Evolutionary conservation across 345 rosid species (phyloP).

Genomic region (Lagerstroemia speciosa): DNA sequence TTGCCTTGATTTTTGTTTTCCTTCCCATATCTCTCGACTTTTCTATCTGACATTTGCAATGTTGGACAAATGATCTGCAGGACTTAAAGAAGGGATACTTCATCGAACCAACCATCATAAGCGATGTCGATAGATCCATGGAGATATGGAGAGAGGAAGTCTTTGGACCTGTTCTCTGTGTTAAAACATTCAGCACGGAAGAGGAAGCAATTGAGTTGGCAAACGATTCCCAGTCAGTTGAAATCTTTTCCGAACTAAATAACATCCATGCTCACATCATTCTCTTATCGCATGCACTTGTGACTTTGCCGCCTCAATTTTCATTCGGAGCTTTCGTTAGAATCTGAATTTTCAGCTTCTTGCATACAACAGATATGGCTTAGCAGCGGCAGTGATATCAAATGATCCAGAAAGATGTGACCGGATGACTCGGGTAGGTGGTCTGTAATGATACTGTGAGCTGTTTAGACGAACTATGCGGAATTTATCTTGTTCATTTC

Average conservation of each 20-base stretch:
- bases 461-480: no score
- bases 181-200: conserved; percentile 5
- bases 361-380: conserved; percentile 51
- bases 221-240: conserved; percentile 80
- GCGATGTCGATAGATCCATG: conserved; percentile 77
- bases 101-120: conserved; percentile 70
- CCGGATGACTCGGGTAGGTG: conserved; percentile 78
- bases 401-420: conserved; percentile 87
- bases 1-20: not conserved
- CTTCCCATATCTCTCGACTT: not conserved
- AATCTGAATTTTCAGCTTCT: not conserved
- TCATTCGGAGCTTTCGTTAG: not conserved
- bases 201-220: conserved; percentile 27
- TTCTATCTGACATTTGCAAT: not conserved
- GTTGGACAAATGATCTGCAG: conserved; percentile 29
- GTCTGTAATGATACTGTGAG: no score
- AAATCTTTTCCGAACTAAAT: not conserved
- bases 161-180: conserved; percentile 79
- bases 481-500: no score
- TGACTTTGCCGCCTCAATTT: not conserved
- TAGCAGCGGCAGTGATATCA: conserved; percentile 86
- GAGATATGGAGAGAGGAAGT: conserved; percentile 99
- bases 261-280: no score
- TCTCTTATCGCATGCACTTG: no score
- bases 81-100: conserved; percentile 76